Percentiles rank a stretch among this genome's conserved stretches.
Conservation (phyloP, 306 rosid genomes). For the Canavalia gladiata region DNA sequence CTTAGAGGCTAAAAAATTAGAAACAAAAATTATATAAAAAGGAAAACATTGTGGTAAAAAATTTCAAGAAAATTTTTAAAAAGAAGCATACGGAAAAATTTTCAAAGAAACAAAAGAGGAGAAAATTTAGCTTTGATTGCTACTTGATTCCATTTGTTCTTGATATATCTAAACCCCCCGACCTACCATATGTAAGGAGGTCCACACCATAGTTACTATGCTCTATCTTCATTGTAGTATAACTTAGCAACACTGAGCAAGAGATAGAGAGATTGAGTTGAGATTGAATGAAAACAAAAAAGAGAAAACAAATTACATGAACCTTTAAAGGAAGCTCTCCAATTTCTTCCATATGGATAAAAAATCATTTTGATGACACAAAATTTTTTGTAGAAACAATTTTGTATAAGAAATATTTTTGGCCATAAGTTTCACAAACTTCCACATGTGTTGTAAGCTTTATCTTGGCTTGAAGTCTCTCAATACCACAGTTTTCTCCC, state of each 20-base stretch:
- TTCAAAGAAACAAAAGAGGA: not conserved
- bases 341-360: slow-evolving; percentile 42
- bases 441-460: slow-evolving; percentile 48
- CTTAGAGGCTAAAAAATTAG: not conserved
- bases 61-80: not conserved
- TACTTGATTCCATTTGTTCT: slow-evolving; percentile 28
- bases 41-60: not conserved
- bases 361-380: slow-evolving; percentile 31
- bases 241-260: not conserved
- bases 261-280: too few species aligned
- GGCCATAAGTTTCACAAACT: slow-evolving; percentile 39
- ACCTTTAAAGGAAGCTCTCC: slow-evolving; percentile 47
- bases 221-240: slow-evolving; percentile 41
- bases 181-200: slow-evolving; percentile 29
- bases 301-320: slow-evolving; percentile 41
- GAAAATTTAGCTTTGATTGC: slow-evolving; percentile 9
- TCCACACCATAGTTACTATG: slow-evolving; percentile 22
- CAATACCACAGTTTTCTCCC: slow-evolving; percentile 34
- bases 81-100: slow-evolving; percentile 1
- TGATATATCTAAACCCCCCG: slow-evolving; percentile 43
- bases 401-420: slow-evolving; percentile 38
- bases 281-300: slow-evolving; percentile 39
- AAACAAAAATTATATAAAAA: not conserved
- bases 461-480: slow-evolving; percentile 40
- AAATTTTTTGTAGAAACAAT: slow-evolving; percentile 13